Evolutionary conservation across 441 rosid genomes (phyloP).

Genomic region (Populus hybrid): DNA sequence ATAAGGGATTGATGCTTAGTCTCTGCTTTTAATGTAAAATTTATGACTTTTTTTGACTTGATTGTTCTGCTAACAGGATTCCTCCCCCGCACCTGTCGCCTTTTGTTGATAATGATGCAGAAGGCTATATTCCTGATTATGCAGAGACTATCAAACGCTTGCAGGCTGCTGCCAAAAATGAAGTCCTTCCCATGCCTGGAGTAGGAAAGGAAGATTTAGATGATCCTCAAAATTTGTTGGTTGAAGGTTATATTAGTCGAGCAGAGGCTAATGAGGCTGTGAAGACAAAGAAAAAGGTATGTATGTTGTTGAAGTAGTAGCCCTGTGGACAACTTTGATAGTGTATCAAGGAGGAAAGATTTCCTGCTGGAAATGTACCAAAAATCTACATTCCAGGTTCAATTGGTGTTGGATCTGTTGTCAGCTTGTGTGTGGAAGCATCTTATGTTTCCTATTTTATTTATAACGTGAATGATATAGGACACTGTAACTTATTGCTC

Average conservation of each 20-base stretch:
- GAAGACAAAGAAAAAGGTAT: constrained; percentile 57
- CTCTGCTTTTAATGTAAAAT: neutral
- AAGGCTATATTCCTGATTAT: constrained; percentile 88
- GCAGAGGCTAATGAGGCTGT: constrained; percentile 81
- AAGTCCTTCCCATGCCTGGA: constrained; percentile 85
- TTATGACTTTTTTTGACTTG: neutral
- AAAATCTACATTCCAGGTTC: neutral
- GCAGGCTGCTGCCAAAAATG: constrained; percentile 75
- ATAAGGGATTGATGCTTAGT: neutral
- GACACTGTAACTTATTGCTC: neutral
- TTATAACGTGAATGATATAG: no score
- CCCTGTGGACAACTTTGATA: neutral
- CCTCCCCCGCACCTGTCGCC: constrained; percentile 93
- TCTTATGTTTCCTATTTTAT: neutral
- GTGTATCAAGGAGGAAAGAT: neutral
- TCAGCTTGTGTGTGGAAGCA: neutral
- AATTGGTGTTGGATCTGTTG: neutral
- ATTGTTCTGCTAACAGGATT: constrained; percentile 38
- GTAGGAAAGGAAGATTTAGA: constrained; percentile 61
- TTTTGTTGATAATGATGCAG: constrained; percentile 81
- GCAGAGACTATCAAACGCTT: constrained; percentile 70
- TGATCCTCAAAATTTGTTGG: constrained; percentile 70
- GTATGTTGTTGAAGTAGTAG: neutral
- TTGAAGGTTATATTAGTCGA: constrained; percentile 66
- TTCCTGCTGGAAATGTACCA: neutral